phyloP scores from a whole-genome alignment of 371 early-diverging fungal genomes.

The Rhizopus delemar region DNA sequence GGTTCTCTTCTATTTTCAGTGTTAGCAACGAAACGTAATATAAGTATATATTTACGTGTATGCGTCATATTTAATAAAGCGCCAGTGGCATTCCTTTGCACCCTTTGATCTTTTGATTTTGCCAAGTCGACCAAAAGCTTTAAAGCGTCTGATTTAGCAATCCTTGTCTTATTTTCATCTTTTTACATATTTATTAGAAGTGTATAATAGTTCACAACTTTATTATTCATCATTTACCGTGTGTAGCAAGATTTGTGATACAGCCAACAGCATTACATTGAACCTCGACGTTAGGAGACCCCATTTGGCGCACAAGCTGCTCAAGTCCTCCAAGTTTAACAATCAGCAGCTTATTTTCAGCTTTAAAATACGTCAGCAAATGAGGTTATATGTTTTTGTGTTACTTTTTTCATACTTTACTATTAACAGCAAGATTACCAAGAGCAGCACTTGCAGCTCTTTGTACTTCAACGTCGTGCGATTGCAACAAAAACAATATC shows the following conservation, averaged over 20 bases:
- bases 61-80: conserved; percentile 95
- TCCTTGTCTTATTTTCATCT: conserved; percentile 89
- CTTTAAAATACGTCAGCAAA: conserved; percentile 32
- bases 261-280: conserved; percentile 97
- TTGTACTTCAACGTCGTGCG: conserved; percentile 87
- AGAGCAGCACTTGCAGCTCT: conserved; percentile 87
- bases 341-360: conserved; percentile 83
- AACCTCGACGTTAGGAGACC: conserved; percentile 84
- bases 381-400: background rate
- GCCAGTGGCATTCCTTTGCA: conserved; percentile 91
- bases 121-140: conserved; percentile 78
- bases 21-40: conserved; percentile 7
- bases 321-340: conserved; percentile 86
- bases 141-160: conserved; percentile 85
- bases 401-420: conserved; percentile 45
- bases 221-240: conserved; percentile 48
- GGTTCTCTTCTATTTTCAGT: conserved; percentile 64
- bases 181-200: too few species aligned
- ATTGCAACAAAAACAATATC: conserved; percentile 79
- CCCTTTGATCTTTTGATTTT: conserved; percentile 82
- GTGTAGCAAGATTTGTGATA: conserved; percentile 92
- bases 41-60: conserved; percentile 48
- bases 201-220: too few species aligned
- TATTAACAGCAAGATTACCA: conserved; percentile 86
- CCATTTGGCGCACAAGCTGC: conserved; percentile 88